Conservation (phyloP, 1,139 yeast genomes). For the Suhomyces coccinellae region DNA sequence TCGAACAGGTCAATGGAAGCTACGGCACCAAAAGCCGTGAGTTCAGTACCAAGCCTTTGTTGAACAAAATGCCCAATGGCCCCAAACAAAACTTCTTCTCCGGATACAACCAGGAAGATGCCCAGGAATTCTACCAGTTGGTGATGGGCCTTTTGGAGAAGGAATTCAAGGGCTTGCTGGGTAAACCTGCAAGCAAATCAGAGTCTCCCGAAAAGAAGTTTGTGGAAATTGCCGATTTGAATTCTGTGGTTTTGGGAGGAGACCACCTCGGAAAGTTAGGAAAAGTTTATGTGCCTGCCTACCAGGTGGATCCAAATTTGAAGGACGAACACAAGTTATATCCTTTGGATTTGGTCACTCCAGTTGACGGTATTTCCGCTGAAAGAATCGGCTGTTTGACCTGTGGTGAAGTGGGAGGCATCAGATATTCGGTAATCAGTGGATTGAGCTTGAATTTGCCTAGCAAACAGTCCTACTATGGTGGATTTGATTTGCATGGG, state of each 20-base stretch:
- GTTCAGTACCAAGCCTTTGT: conserved; percentile 63
- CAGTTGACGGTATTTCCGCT: conserved; percentile 85
- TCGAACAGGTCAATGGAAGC: conserved; percentile 55
- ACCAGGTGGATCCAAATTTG: conserved; percentile 69
- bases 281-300: conserved; percentile 66
- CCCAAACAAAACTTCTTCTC: conserved; percentile 74
- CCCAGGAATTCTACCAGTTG: conserved; percentile 89
- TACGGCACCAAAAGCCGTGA: conserved; percentile 58
- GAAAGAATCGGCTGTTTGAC: conserved; percentile 85
- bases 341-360: conserved; percentile 68
- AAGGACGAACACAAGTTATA: conserved; percentile 41
- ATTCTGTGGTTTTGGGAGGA: conserved; percentile 44
- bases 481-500: conserved; percentile 51
- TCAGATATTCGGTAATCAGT: conserved; percentile 76
- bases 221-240: conserved; percentile 24
- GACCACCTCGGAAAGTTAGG: conserved; percentile 57
- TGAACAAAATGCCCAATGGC: conserved; percentile 74
- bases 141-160: conserved; percentile 71
- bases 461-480: conserved; percentile 31
- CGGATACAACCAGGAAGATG: conserved; percentile 92
- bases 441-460: conserved; percentile 77
- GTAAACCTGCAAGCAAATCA: conserved; percentile 10
- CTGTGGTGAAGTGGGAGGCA: conserved; percentile 94
- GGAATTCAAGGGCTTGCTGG: conserved; percentile 45
- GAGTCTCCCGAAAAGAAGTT: conserved; percentile 16